These are phyloP conservation scores for Ajuga reptans DNA, from an alignment of 305 asterid genomes.

Conservation along the genomic window DNA sequence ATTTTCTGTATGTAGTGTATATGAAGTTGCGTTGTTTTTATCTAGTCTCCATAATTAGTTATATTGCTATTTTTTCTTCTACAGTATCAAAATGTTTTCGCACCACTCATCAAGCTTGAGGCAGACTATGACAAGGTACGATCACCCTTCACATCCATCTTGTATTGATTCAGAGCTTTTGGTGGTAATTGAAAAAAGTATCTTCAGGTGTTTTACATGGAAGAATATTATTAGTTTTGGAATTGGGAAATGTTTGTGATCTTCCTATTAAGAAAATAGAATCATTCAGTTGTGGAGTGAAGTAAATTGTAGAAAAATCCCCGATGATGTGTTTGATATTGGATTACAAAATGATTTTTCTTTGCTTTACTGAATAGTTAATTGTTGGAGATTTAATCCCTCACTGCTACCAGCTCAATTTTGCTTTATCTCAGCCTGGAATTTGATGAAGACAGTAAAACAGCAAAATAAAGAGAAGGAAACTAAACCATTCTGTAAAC, in stretches of 20 bases:
- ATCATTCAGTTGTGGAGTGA: slow-evolving; percentile 1
- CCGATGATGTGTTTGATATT: neutral
- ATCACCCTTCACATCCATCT: neutral
- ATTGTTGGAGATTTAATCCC: slow-evolving; percentile 5
- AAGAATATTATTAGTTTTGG: neutral
- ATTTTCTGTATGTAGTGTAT: slow-evolving; percentile 1
- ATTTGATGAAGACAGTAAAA: neutral
- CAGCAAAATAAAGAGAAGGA: neutral
- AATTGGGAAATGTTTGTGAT: neutral
- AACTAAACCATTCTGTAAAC: neutral
- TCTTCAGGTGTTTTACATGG: neutral
- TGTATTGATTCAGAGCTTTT: neutral
- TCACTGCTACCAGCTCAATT: neutral
- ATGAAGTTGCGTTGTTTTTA: neutral
- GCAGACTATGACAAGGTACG: slow-evolving; percentile 98
- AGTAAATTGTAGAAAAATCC: neutral
- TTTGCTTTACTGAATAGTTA: neutral
- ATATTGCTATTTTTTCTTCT: slow-evolving; percentile 19
- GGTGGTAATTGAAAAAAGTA: neutral
- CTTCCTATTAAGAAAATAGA: neutral
- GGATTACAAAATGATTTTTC: neutral
- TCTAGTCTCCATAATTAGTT: slow-evolving; percentile 17
- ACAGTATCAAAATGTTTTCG: slow-evolving; percentile 98
- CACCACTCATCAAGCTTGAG: slow-evolving; percentile 96
- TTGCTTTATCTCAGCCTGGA: neutral